Evolutionary conservation across 768 basidiomycete genomes (phyloP).

Genomic region (Phaeotremella skinneri): DNA sequence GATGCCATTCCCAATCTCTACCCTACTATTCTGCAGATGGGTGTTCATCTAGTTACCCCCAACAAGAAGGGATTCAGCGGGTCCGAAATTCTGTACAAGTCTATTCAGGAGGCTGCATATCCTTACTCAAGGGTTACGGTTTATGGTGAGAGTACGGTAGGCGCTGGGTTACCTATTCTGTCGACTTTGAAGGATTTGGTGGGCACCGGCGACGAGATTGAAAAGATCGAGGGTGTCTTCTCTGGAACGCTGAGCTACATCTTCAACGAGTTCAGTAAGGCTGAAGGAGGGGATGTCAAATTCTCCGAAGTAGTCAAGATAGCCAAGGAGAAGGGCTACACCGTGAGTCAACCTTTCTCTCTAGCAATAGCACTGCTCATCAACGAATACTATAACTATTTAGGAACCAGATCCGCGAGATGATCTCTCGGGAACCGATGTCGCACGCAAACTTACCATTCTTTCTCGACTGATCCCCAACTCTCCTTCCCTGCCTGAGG

Average conservation of each 20-base stretch:
- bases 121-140: conserved; percentile 58
- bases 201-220: conserved; percentile 85
- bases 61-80: conserved; percentile 97
- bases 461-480: conserved; percentile 66
- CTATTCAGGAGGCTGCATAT: conserved; percentile 63
- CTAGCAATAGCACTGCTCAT: not conserved
- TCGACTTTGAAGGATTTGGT: conserved; percentile 89
- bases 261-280: conserved; percentile 90
- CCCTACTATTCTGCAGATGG: conserved; percentile 71
- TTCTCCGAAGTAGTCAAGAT: conserved; percentile 87
- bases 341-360: conserved; percentile 57
- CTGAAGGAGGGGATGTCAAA: conserved; percentile 57
- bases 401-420: conserved; percentile 97
- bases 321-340: conserved; percentile 91
- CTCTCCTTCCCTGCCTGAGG: conserved; percentile 61
- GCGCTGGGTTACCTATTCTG: conserved; percentile 90
- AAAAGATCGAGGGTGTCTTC: conserved; percentile 95
- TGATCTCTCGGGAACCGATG: conserved; percentile 94
- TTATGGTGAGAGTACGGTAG: conserved; percentile 81
- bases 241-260: conserved; percentile 98
- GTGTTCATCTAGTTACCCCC: conserved; percentile 86
- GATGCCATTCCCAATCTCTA: conserved; percentile 76
- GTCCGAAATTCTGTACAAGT: conserved; percentile 63
- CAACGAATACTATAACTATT: not conserved
- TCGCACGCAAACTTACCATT: conserved; percentile 95